phyloP scores from a whole-genome alignment of 225 moss, liverwort and hornwort species.

The Ulota crispa region DNA sequence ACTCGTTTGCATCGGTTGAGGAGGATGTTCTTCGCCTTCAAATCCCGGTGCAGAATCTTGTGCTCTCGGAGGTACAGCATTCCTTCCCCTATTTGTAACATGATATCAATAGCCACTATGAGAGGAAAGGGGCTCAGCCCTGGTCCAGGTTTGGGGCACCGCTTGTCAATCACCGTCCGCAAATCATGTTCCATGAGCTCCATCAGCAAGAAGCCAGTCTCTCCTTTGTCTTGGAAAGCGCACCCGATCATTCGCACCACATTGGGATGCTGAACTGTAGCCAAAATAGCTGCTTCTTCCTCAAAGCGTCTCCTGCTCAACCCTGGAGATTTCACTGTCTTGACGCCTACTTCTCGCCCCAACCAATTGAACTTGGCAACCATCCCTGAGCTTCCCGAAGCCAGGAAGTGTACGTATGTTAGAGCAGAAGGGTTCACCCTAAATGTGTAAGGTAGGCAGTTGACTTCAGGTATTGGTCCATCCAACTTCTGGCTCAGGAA shows the following conservation, averaged over 20 bases:
- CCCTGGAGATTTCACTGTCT: conserved; percentile 46
- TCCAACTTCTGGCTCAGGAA: conserved; percentile 52
- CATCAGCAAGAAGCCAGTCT: conserved; percentile 44
- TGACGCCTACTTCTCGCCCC: conserved; percentile 45
- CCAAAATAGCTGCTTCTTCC: conserved; percentile 54
- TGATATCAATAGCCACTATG: conserved; percentile 49
- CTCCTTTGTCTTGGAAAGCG: conserved; percentile 29
- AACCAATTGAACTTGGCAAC: conserved; percentile 47
- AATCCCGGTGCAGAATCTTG: conserved; percentile 48
- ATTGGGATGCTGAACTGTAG: conserved; percentile 50
- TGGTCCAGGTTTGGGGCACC: conserved; percentile 34
- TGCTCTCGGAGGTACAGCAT: conserved; percentile 50
- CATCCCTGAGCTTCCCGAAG: conserved; percentile 47
- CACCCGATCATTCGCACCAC: conserved; percentile 57
- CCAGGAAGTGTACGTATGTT: conserved; percentile 29
- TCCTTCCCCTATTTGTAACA: conserved; percentile 48
- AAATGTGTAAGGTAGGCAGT: conserved; percentile 44
- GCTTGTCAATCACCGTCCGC: conserved; percentile 42
- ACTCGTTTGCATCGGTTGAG: conserved; percentile 27
- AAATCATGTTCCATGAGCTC: conserved; percentile 59
- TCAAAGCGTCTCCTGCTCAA: conserved; percentile 48
- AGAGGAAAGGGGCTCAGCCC: conserved; percentile 42
- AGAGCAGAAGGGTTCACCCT: conserved; percentile 29
- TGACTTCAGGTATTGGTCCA: conserved; percentile 44
- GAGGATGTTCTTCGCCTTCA: conserved; percentile 56